These are phyloP conservation scores for Phaffomyces antillensis DNA, from an alignment of 805 yeast species.

Conservation along the genomic window DNA sequence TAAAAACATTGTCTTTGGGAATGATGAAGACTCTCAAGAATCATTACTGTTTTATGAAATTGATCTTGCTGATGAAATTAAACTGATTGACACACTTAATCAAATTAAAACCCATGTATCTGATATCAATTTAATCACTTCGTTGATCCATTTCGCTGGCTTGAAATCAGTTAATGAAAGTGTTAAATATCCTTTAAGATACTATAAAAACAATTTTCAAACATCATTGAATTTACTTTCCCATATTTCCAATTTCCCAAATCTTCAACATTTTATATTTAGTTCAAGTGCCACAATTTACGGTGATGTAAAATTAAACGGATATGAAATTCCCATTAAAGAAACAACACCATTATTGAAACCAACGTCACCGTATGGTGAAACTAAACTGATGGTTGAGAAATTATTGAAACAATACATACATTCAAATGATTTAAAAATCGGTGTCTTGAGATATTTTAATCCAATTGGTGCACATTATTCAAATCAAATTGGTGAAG, in stretches of 20 bases:
- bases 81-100: conserved; percentile 39
- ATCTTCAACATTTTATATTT: conserved; percentile 53
- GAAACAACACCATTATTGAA: conserved; percentile 62
- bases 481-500: conserved; percentile 74
- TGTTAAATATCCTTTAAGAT: conserved; percentile 55
- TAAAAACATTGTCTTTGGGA: neutral
- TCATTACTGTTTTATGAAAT: conserved; percentile 28
- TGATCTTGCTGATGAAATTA: conserved; percentile 48
- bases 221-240: conserved; percentile 50
- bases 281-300: conserved; percentile 80
- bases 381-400: conserved; percentile 63
- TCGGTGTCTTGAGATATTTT: conserved; percentile 68
- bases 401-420: conserved; percentile 29
- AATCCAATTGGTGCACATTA: conserved; percentile 87
- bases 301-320: conserved; percentile 71
- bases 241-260: neutral
- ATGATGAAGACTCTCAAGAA: neutral
- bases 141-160: conserved; percentile 73
- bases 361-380: conserved; percentile 75
- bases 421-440: conserved; percentile 38
- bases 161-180: conserved; percentile 82
- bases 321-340: conserved; percentile 70
- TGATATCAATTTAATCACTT: conserved; percentile 29
- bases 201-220: conserved; percentile 59
- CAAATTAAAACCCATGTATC: conserved; percentile 12